Percentiles rank a stretch among this genome's conserved stretches.
Conservation (phyloP, 345 rosid species). For the Ceriops zippeliana region DNA sequence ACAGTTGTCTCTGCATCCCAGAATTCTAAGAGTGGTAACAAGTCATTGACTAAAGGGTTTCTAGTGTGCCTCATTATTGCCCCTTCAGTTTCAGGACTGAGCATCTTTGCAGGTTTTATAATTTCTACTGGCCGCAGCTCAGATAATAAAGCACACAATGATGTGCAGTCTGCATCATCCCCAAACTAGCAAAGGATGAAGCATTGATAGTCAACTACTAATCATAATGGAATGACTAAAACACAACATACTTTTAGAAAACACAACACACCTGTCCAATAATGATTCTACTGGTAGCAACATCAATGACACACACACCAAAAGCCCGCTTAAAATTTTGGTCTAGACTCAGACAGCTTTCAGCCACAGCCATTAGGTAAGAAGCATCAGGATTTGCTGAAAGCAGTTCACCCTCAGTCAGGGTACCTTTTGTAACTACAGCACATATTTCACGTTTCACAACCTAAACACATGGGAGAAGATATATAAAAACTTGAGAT, state of each 20-base stretch:
- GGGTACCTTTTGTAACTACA: constrained; percentile 85
- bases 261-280: constrained; percentile 70
- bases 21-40: constrained; percentile 69
- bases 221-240: not conserved
- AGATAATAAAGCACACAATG: constrained; percentile 67
- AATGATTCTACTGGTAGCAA: constrained; percentile 75
- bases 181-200: constrained; percentile 49
- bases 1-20: constrained; percentile 89
- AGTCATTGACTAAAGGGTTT: constrained; percentile 75
- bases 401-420: constrained; percentile 86
- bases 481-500: constrained; percentile 16
- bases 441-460: constrained; percentile 97
- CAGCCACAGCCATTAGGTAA: constrained; percentile 80
- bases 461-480: constrained; percentile 52
- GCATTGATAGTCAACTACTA: constrained; percentile 8
- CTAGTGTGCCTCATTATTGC: constrained; percentile 77
- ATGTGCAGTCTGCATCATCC: constrained; percentile 83
- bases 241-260: constrained; percentile 4
- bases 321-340: constrained; percentile 43
- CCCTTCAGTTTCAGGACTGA: constrained; percentile 75
- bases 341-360: constrained; percentile 35
- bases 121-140: constrained; percentile 94
- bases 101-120: constrained; percentile 66
- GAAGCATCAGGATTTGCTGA: constrained; percentile 88
- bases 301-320: constrained; percentile 89